Percentiles rank a stretch among this genome's conserved stretches.
Conservation (phyloP, 1,284 basidiomycete genomes). For the Cryptococcus sp. region DNA sequence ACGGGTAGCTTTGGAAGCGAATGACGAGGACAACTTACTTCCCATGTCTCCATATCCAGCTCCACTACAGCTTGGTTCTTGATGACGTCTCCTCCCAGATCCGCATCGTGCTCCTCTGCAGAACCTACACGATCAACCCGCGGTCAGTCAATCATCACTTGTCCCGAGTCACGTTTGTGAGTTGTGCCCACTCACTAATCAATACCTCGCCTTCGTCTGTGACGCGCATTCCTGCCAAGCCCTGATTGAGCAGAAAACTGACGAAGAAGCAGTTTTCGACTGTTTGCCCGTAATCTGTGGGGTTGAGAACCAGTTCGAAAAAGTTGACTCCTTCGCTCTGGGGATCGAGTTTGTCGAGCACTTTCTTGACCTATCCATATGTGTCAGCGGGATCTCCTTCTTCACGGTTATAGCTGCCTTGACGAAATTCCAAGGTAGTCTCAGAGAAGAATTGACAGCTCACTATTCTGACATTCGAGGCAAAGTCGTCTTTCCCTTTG, state of each 20-base stretch:
- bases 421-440: background rate
- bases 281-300: constrained; percentile 57
- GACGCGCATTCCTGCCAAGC: constrained; percentile 48
- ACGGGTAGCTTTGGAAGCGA: background rate
- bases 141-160: background rate
- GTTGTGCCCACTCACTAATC: constrained; percentile 46
- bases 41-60: constrained; percentile 55
- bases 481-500: constrained; percentile 29
- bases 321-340: constrained; percentile 47
- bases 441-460: constrained; percentile 3
- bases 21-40: constrained; percentile 30
- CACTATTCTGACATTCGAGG: constrained; percentile 27
- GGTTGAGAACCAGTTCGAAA: constrained; percentile 58
- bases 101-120: constrained; percentile 33
- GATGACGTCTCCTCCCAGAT: constrained; percentile 30
- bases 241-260: constrained; percentile 58
- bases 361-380: constrained; percentile 26
- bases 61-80: constrained; percentile 58
- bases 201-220: constrained; percentile 52
- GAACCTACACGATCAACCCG: constrained; percentile 8
- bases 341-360: constrained; percentile 27
- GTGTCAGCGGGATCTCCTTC: background rate
- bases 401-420: background rate
- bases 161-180: background rate
- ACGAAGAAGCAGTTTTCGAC: constrained; percentile 62